Evolutionary conservation across 108 stramenopile genomes (phyloP), one percentile per base, ranked within the genome.

Genomic region (Skeletonema menzelii): DNA sequence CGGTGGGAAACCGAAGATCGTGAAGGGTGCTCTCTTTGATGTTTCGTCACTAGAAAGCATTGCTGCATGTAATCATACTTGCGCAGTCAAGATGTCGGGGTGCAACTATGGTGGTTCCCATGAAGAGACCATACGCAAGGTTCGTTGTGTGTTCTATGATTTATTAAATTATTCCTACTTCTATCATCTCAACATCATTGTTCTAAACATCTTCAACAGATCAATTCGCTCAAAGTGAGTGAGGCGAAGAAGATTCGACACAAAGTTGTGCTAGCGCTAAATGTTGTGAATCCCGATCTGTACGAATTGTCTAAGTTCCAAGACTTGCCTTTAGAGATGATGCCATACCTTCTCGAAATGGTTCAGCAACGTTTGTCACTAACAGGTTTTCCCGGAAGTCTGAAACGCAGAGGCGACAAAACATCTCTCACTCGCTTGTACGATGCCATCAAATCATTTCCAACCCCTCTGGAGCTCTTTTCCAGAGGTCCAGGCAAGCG

Each of bases 1-100:
- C 10, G 35, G 35, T 37, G 35, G 35, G 35, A 37, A 11, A 37
- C 11, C 35, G 0, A 37, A 37, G 35, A 60, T 60, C 0, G 59
- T 60, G 59, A 60, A 32, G 22, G 59, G 10, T n/a, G 59, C 31
- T 5, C 11, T 60, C 8, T 60, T 60, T 17, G 59, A 60, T 60
- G 4, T 20, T 31, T 34, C 8, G 1, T 19, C 17, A 5, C 8
- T 60, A 15, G 55, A 73, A 19, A 15, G 28, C 2, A 34, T 72
- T 19, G 62, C 62, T 7, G 35, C 24, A 27, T 65, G 62, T 14
- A 73, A 73, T 65, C 72, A 73, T 35, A 65, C 63, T n/a, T 73
- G 72, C 27, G 34, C 19, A 2, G 44, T 73, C 0, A 56, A 57
- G 10, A 20, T 73, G 32, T 31, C 24, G 8, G 28, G 28, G 1